Evolutionary conservation across 1,284 basidiomycete species (phyloP).

Genomic region (Ceratobasidium sp.): DNA sequence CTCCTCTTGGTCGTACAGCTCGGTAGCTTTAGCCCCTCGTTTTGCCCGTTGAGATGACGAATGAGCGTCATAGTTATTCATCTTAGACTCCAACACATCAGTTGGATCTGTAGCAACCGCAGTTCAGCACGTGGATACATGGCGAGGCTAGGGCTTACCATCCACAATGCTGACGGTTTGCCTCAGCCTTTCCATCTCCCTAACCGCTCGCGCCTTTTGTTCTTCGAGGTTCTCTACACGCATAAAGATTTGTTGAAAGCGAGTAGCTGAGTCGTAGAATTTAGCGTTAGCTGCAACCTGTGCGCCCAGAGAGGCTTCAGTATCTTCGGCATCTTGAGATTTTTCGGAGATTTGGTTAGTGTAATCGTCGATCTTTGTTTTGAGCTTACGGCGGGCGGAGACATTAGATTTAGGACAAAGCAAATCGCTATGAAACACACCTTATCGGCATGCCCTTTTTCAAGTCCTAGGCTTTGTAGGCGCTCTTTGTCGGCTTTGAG

Average conservation of each 20-base stretch:
- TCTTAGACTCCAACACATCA: constrained; percentile 77
- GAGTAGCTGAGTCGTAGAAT: constrained; percentile 86
- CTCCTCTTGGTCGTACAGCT: constrained; percentile 65
- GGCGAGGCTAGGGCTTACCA: constrained; percentile 64
- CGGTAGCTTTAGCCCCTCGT: constrained; percentile 49
- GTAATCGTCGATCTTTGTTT: constrained; percentile 75
- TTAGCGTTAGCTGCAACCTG: constrained; percentile 82
- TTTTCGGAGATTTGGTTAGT: constrained; percentile 76
- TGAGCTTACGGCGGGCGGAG: constrained; percentile 64
- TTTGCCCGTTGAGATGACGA: constrained; percentile 70
- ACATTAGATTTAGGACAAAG: neutral
- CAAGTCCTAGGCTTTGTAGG: constrained; percentile 82
- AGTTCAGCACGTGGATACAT: constrained; percentile 6
- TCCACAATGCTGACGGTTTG: constrained; percentile 79
- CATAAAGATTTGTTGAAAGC: constrained; percentile 87
- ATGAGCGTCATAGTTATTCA: constrained; percentile 80
- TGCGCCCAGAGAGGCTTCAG: constrained; percentile 75
- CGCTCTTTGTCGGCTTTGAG: constrained; percentile 95
- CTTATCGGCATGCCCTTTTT: constrained; percentile 89
- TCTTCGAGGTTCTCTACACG: constrained; percentile 78
- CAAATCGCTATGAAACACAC: constrained; percentile 52
- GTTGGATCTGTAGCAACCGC: constrained; percentile 72
- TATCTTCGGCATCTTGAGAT: constrained; percentile 80
- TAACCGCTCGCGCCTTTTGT: constrained; percentile 66
- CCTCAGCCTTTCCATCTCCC: constrained; percentile 74